Percentiles rank a stretch among this genome's conserved stretches.
Evolutionary conservation across 805 yeast species (phyloP).

Genomic region (Yueomyces sp.): DNA sequence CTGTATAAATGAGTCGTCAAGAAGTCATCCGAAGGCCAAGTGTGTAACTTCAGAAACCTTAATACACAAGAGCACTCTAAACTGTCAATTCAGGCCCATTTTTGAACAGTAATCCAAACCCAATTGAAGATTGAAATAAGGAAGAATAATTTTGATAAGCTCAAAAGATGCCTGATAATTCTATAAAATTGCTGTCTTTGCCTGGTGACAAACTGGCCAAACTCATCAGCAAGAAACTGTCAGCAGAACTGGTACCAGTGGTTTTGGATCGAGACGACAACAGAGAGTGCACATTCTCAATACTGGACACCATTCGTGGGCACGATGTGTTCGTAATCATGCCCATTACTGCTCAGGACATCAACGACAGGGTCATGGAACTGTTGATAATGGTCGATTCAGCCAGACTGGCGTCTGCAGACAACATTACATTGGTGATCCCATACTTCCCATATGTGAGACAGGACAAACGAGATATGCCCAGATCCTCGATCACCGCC

Average conservation of each 20-base stretch:
- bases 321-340: constrained; percentile 71
- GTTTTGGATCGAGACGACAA: constrained; percentile 51
- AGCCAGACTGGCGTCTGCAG: constrained; percentile 69
- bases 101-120: too few relatives aligned
- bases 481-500: constrained; percentile 81
- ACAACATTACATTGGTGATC: constrained; percentile 73
- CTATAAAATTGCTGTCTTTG: constrained; percentile 54
- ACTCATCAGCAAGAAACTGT: constrained; percentile 49
- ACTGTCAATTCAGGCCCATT: too few relatives aligned
- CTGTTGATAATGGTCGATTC: constrained; percentile 68
- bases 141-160: background rate
- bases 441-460: constrained; percentile 81
- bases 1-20: too few relatives aligned
- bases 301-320: constrained; percentile 74
- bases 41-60: too few relatives aligned
- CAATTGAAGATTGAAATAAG: too few relatives aligned
- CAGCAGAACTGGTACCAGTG: constrained; percentile 41
- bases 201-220: constrained; percentile 59
- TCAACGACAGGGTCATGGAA: constrained; percentile 65
- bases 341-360: constrained; percentile 69
- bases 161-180: constrained; percentile 51
- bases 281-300: constrained; percentile 62
- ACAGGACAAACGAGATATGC: constrained; percentile 76
- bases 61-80: too few relatives aligned
- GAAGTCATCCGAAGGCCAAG: too few relatives aligned